Percentiles rank a stretch among this genome's conserved stretches.
phyloP scores from a whole-genome alignment of 805 yeast species.

The Danielozyma ontarioensis region DNA sequence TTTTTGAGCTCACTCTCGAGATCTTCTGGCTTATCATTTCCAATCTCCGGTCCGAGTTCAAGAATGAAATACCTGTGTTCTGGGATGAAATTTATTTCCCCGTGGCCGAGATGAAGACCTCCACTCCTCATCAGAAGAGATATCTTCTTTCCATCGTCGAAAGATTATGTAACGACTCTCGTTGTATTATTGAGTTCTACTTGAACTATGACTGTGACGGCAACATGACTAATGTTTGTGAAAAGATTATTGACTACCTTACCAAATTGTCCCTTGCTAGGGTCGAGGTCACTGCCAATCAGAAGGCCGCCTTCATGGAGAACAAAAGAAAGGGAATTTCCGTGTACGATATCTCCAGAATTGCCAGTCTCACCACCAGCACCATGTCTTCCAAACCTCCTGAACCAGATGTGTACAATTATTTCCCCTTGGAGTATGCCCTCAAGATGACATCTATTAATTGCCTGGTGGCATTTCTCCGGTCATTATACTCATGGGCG shows the following conservation, averaged over 20 bases:
- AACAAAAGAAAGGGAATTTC: conserved; percentile 51
- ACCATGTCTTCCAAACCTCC: conserved; percentile 54
- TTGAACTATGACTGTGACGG: conserved; percentile 93
- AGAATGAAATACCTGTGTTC: conserved; percentile 90
- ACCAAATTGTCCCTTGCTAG: conserved; percentile 66
- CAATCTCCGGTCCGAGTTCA: conserved; percentile 81
- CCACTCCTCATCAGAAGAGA: conserved; percentile 89
- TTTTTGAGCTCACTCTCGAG: conserved; percentile 86
- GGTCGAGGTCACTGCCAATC: conserved; percentile 66
- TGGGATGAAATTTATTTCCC: conserved; percentile 92
- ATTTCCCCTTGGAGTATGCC: conserved; percentile 76
- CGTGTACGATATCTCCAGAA: conserved; percentile 65
- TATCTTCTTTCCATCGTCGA: conserved; percentile 78
- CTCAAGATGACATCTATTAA: conserved; percentile 76
- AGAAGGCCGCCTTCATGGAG: conserved; percentile 45
- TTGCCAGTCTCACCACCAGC: conserved; percentile 72
- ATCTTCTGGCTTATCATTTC: conserved; percentile 88
- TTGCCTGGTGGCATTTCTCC: conserved; percentile 74
- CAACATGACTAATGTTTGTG: conserved; percentile 77
- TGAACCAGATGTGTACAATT: conserved; percentile 46
- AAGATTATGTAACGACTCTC: conserved; percentile 80
- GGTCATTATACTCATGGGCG: conserved; percentile 84
- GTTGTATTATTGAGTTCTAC: conserved; percentile 87
- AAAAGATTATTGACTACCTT: conserved; percentile 71
- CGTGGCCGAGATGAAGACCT: conserved; percentile 83